Base-by-base conservation (phyloP, 2,329 filamentous ascomycete genomes). In the Ascochyta pisi region DNA sequence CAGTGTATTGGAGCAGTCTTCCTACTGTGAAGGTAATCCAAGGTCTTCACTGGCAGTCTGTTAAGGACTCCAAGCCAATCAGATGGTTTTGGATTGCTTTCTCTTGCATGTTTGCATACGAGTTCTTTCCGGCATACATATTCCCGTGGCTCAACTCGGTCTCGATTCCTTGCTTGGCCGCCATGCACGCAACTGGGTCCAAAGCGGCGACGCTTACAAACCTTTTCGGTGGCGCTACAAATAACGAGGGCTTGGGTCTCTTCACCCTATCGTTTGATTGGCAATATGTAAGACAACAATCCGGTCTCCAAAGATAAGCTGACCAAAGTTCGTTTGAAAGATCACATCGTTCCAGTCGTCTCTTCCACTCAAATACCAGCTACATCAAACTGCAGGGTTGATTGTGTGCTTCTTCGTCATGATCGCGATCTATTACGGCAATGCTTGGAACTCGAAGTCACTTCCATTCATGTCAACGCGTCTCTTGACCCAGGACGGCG, bases 31-130 rank as follows among this genome's bases (percentile, higher is more conserved):
- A 62, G 41, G 59, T 62, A 3, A 51, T 62, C 13, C 59, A 62
- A 43, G 59, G 59, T 44, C 57, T 62, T 4, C 59, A 62, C 26
- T 62, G 59, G 59, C 53, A 62, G 24, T 60, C 50, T 3, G 59
- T 62, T 33, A 60, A 59, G 19, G 39, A 62, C 22, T 60, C 57
- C 4, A 62, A 62, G 43, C 59, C 59, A 10, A 40, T 62, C 12
- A 48, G 57, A 38, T 62, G 59, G 59, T 62, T 62, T 31, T 62
- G 59, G 59, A 60, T 62, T 29, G 59, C 59, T 6, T 62, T 62
- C 50, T 57, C 57, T 2, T 43, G 59, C 47, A 62, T 62, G 59
- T 62, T 62, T 13, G 46, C 35, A 19, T 62, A 62, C 29, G 59
- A 62, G 37, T 62, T 62, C 42, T 54, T 62, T 26, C 59, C 59